A percentile compares a stretch with the other conserved stretches of the same genome.
These are phyloP conservation scores for Penicillium nucicola DNA, from an alignment of 495 filamentous ascomycete genomes.

Conservation along the genomic window DNA sequence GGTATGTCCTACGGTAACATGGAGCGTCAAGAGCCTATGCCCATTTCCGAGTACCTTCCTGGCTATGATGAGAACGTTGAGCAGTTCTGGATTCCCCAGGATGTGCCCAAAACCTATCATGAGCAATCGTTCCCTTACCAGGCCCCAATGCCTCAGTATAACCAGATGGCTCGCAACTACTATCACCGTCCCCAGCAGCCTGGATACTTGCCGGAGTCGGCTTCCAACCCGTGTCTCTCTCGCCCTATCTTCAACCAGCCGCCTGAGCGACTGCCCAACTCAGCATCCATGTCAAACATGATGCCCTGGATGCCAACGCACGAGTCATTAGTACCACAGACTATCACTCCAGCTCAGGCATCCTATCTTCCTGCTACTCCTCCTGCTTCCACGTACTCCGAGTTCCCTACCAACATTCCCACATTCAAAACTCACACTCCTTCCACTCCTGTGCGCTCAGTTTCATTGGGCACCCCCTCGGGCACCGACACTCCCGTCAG, in stretches of 20 bases:
- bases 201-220: conserved; percentile 39
- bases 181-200: conserved; percentile 36
- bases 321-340: conserved; percentile 39
- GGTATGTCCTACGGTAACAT: conserved; percentile 32
- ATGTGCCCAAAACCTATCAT: conserved; percentile 40
- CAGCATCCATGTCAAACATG: conserved; percentile 45
- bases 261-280: conserved; percentile 34
- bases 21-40: conserved; percentile 38
- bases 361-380: conserved; percentile 38
- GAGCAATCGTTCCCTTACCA: conserved; percentile 34
- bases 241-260: conserved; percentile 43
- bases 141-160: conserved; percentile 35
- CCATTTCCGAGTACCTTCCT: conserved; percentile 37
- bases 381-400: conserved; percentile 39
- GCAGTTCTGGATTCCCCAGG: conserved; percentile 40
- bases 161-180: conserved; percentile 36
- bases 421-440: conserved; percentile 41
- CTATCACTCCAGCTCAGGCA: conserved; percentile 38
- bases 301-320: conserved; percentile 37
- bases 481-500: conserved; percentile 40
- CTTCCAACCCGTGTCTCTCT: conserved; percentile 42
- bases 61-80: conserved; percentile 46
- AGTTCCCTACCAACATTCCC: conserved; percentile 36
- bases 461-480: conserved; percentile 37
- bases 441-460: conserved; percentile 39